These are phyloP conservation scores for Penicillium cinerascens DNA, from an alignment of 495 filamentous ascomycete genomes.

Conservation along the genomic window DNA sequence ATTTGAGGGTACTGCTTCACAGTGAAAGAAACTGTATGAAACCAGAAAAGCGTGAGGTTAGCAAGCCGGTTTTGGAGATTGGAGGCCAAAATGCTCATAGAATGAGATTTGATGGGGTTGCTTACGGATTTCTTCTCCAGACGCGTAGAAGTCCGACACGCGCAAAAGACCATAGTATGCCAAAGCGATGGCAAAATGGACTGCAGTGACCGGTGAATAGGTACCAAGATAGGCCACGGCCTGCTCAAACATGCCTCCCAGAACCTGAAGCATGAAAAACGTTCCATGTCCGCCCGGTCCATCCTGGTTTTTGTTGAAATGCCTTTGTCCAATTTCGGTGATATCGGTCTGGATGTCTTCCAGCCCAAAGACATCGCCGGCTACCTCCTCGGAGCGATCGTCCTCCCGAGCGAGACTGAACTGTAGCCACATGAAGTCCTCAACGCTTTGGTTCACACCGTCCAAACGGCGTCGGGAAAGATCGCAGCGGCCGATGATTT, in stretches of 20 bases:
- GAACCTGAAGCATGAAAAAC: slow-evolving; percentile 86
- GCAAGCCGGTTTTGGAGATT: slow-evolving; percentile 10
- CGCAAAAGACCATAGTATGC: slow-evolving; percentile 89
- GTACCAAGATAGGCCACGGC: slow-evolving; percentile 86
- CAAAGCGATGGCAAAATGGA: slow-evolving; percentile 90
- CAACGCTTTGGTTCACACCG: slow-evolving; percentile 72
- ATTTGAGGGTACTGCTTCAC: slow-evolving; percentile 82
- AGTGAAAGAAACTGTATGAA: slow-evolving; percentile 53
- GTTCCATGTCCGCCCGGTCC: slow-evolving; percentile 75
- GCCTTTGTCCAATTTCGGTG: slow-evolving; percentile 79
- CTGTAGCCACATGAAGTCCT: slow-evolving; percentile 98
- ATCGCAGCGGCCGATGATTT: slow-evolving; percentile 93
- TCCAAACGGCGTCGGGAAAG: slow-evolving; percentile 74
- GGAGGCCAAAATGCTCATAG: neutral
- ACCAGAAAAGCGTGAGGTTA: slow-evolving; percentile 21
- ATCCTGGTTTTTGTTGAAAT: slow-evolving; percentile 73
- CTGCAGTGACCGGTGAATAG: slow-evolving; percentile 84
- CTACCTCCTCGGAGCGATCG: slow-evolving; percentile 75
- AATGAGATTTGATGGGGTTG: slow-evolving; percentile 8
- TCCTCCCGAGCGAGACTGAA: slow-evolving; percentile 87
- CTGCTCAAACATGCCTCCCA: slow-evolving; percentile 93
- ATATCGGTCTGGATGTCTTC: slow-evolving; percentile 82
- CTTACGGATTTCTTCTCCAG: slow-evolving; percentile 69
- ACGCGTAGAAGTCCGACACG: slow-evolving; percentile 66
- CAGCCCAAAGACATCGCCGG: slow-evolving; percentile 84